Base-by-base conservation (phyloP, 1,284 basidiomycete genomes). In the Ceratobasidium sp. region DNA sequence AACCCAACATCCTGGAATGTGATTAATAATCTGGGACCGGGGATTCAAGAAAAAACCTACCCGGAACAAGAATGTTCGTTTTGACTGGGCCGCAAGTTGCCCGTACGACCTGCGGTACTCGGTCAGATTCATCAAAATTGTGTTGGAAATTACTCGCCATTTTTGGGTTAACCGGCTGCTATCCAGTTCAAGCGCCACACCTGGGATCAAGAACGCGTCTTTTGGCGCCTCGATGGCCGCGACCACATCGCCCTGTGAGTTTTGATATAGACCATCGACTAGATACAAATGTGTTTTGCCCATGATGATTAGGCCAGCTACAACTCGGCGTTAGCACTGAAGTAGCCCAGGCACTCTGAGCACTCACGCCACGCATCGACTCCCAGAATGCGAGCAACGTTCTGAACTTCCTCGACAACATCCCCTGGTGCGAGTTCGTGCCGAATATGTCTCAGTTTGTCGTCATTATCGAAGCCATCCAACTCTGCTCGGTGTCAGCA, bases 231-330 rank as follows among this genome's bases (percentile, higher is more conserved):
- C 92, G 73, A 86, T 86, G 0, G 92, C 92, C 74, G 95, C 93
- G 56, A 97, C 89, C 40, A 98, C 87, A 77, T 96, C 94, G 0
- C 94, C 94, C 50, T 89, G 87, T 8, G 90, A 86, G 62, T 88
- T 90, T 77, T 96, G 92, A 15, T 96, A 90, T n/a, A 97, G 82
- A 5, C 95, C 94, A 75, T 98, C 94, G 15, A 98, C 81, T 81
- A 98, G 90, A 75, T 98, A 98, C 6, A 98, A 79, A 75, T 95
- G 92, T 3, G 86, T 89, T 60, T 85, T 84, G 17, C 94, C 95
- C 29, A 95, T 84, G 56, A 98, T 95, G 27, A 97, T 82, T 7
- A 98, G 82, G 1, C 94, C 93, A 69, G 94, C 93, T 90, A 72
- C 47, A 72, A 74, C 53, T 75, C 54, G 54, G 55, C 12, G 58